Evolutionary conservation across 202 grass and related monocot genomes (phyloP), one percentile per base, ranked within the genome.

Genomic region (Panicum hallii): DNA sequence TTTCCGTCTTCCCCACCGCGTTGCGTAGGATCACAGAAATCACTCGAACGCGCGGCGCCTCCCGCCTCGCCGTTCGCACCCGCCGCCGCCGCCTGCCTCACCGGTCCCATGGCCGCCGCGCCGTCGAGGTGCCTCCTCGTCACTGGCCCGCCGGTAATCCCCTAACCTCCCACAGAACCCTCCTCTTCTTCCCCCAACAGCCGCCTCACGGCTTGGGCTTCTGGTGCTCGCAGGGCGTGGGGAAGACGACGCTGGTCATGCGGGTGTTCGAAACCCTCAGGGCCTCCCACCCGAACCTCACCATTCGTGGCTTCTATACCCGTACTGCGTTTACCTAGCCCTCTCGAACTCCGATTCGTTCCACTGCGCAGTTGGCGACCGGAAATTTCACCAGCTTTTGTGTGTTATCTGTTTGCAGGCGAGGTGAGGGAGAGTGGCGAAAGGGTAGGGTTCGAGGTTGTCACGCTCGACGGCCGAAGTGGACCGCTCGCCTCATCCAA

Each of bases 171-270:
- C 26, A 6, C 42, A 50, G 36, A 49, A 50, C n/a, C 12, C 69
- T 48, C 15, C 38, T 77, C 77, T 52, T 49, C 5, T 68, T 67
- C 34, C 38, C 67, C 36, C 14, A 69, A 0, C 50, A 82, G 28
- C 68, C 13, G 23, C 79, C 17, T 93, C 55, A 74, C 36, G 9
- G 30, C 52, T 8, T 74, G 8, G 60, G 38, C 11, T 70, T 22
- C 45, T 16, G 74, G 28, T 45, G 4, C 65, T 41, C 2, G 62
- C 86, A 94, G 96, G 93, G 93, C 67, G 88, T 91, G 75, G 96
- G 91, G 72, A 95, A 99, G 88, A 94, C 93, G 79, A 99, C 96
- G 67, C 82, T 94, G 84, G 93, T 95, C 61, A 91, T 57, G 88
- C 83, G 93, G 71, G 91, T 92, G 55, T 75, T 94, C 52, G 96